Percentiles rank a stretch among this genome's conserved stretches.
phyloP scores from a whole-genome alignment of 2,329 filamentous ascomycete species.

The Waltergamsia citrina region DNA sequence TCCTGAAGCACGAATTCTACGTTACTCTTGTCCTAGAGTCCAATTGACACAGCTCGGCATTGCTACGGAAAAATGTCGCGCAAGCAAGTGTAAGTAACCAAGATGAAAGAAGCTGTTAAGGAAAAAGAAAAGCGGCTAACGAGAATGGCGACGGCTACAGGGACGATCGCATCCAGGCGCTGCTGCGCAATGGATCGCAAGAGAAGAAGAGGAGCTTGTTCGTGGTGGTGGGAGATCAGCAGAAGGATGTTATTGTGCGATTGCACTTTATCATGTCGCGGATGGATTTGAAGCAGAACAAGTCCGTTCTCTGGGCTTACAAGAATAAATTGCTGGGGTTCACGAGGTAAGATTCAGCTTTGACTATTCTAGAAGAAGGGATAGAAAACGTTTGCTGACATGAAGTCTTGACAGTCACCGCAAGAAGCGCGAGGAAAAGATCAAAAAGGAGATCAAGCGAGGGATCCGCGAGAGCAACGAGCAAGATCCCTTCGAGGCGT shows the following conservation, averaged over 20 bases:
- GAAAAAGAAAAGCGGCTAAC: too few relatives aligned
- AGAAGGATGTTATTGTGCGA: slow-evolving; percentile 95
- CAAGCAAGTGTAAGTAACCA: slow-evolving; percentile 46
- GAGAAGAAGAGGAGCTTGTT: slow-evolving; percentile 99
- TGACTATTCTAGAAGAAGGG: too few relatives aligned
- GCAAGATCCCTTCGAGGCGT: slow-evolving; percentile 94
- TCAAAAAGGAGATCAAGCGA: slow-evolving; percentile 95
- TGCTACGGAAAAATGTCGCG: slow-evolving; percentile 44
- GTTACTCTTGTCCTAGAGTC: not conserved
- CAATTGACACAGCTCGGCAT: slow-evolving; percentile 9
- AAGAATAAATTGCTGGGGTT: slow-evolving; percentile 96
- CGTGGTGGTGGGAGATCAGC: slow-evolving; percentile 81
- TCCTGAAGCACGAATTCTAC: not conserved
- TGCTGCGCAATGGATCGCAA: slow-evolving; percentile 84
- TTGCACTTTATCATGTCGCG: slow-evolving; percentile 86
- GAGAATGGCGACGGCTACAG: too few relatives aligned
- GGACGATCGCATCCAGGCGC: slow-evolving; percentile 81
- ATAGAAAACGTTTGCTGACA: too few relatives aligned
- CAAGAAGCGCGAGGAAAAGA: slow-evolving; percentile 96
- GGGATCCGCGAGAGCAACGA: slow-evolving; percentile 86
- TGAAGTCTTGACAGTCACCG: slow-evolving; percentile 64
- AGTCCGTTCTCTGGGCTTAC: slow-evolving; percentile 96
- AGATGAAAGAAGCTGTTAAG: too few relatives aligned
- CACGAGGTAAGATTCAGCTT: slow-evolving; percentile 51
- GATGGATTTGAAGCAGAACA: slow-evolving; percentile 79